Evolutionary conservation across 306 rosid species (phyloP).

Genomic region (Rosa rugosa): DNA sequence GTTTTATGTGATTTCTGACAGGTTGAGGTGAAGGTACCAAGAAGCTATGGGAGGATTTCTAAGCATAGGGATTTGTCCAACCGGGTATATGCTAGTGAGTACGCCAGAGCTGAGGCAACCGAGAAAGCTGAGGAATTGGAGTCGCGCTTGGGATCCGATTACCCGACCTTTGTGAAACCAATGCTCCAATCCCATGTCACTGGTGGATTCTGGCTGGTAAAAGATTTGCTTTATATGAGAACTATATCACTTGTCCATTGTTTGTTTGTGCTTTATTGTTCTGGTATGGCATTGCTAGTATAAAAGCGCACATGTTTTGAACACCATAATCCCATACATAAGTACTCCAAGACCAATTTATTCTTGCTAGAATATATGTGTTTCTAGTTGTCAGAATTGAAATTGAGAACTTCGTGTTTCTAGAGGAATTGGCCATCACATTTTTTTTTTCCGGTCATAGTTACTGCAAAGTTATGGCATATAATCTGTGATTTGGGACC

Average conservation of each 20-base stretch:
- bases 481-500: not conserved
- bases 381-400: not conserved
- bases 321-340: not conserved
- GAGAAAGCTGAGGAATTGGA: slow-evolving; percentile 54
- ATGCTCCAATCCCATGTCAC: slow-evolving; percentile 85
- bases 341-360: not conserved
- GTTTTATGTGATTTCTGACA: slow-evolving; percentile 19
- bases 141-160: slow-evolving; percentile 38
- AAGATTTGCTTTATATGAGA: not conserved
- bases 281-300: not conserved
- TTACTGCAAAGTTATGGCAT: not conserved
- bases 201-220: slow-evolving; percentile 95
- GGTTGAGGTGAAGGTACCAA: slow-evolving; percentile 45
- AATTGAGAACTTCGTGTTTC: not conserved
- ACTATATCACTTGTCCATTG: not conserved
- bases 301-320: not conserved
- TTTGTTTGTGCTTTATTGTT: not conserved
- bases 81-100: slow-evolving; percentile 58
- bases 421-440: not conserved
- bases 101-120: slow-evolving; percentile 52
- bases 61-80: slow-evolving; percentile 58
- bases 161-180: slow-evolving; percentile 57
- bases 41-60: slow-evolving; percentile 39
- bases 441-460: not conserved
- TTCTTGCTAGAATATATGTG: not conserved